phyloP scores from a whole-genome alignment of 2,329 filamentous ascomycete genomes.

The Botrytis paeoniae region DNA sequence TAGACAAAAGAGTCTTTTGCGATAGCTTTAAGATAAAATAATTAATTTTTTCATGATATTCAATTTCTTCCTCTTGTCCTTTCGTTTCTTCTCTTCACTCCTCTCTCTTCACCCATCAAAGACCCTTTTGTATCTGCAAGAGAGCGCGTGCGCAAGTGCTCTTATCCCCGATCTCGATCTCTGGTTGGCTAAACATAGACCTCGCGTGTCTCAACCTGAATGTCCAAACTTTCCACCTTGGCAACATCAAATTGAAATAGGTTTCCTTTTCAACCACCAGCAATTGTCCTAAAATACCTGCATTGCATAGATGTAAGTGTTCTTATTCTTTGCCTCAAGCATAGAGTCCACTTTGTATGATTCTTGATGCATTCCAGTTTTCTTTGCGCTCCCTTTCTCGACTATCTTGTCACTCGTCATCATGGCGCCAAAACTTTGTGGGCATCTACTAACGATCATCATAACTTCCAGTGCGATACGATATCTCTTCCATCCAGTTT shows the following conservation, averaged over 20 bases:
- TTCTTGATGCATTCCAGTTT: slow-evolving; percentile 8
- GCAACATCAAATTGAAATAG: slow-evolving; percentile 27
- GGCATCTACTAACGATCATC: slow-evolving; percentile 28
- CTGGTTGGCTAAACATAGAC: slow-evolving; percentile 9
- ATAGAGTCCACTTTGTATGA: neutral
- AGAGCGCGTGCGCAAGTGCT: slow-evolving; percentile 15
- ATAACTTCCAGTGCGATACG: slow-evolving; percentile 24
- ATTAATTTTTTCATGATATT: neutral
- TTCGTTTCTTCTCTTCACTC: neutral
- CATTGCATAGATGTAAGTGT: slow-evolving; percentile 28
- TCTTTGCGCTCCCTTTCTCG: slow-evolving; percentile 16
- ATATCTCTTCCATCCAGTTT: neutral
- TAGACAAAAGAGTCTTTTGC: neutral
- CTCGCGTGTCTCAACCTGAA: slow-evolving; percentile 17
- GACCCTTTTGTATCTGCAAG: slow-evolving; percentile 12
- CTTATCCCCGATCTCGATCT: slow-evolving; percentile 8
- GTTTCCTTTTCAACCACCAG: slow-evolving; percentile 21
- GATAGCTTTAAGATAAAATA: neutral
- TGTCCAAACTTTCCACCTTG: slow-evolving; percentile 34
- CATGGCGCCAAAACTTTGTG: slow-evolving; percentile 26
- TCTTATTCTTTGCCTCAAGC: slow-evolving; percentile 15
- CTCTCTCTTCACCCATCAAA: neutral
- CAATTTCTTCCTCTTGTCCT: neutral
- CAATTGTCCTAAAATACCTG: slow-evolving; percentile 25
- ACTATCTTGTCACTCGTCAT: slow-evolving; percentile 1